Base-by-base conservation (phyloP, 805 yeast species). In the Debaryomyces hansenii region DNA sequence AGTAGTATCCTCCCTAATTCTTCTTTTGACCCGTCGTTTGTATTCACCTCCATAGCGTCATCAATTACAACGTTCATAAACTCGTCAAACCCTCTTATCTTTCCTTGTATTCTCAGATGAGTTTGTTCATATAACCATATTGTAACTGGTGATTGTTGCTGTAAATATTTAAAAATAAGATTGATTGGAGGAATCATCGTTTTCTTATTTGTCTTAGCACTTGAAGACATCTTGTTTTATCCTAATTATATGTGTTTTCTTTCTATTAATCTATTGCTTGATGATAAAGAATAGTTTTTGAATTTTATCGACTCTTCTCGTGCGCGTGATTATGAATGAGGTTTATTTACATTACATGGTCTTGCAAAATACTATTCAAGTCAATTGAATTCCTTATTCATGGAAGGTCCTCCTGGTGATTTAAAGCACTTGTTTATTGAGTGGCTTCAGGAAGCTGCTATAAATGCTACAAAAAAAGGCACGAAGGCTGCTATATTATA, bases 71-170 rank as follows among this genome's bases (percentile, higher is more conserved):
- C 69, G 62, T 94, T 94, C 99, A 94, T 95, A 60, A 91, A 92
- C 70, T 95, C 99, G 66, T 94, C 99, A 66, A 95, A 92, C 1
- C 99, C 99, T 49, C 85, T 75, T 27, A 94, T 84, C 50, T 77
- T 80, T 1, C 99, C 99, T 55, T 86, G 87, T 27, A 92, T 79
- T 53, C 95, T 75, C 53, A 77, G 75, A 16, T 82, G 83, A 0
- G 84, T 78, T 64, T 94, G 97, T 59, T 94, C 98, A 54, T 78
- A 90, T 9, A 94, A 72, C 97, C 97, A 92, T 31, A 94, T 81
- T 6, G 85, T 80, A 29, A 94, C 97, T 15, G 74, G 69, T 1
- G 87, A 72, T 56, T 88, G 92, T 56, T 87, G 87, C 64, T 91
- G 97, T 51, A 92, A 76, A 60, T 81, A 87, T 64, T 87, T 85